Base-by-base conservation (phyloP, 2,329 filamentous ascomycete species). In the Shiraia bambusicola region DNA sequence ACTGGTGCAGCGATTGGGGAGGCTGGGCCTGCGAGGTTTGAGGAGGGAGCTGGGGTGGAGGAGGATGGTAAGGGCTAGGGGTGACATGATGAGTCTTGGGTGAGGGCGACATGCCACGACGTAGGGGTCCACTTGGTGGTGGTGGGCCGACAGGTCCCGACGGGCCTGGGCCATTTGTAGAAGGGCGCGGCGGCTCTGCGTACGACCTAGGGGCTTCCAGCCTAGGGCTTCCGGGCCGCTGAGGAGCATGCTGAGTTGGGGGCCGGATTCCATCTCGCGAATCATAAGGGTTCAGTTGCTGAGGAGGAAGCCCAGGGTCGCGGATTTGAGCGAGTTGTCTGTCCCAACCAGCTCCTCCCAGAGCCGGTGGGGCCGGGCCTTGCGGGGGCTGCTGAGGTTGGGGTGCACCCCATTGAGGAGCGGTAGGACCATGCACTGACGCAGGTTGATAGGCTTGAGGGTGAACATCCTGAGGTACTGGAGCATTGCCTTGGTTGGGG, bases 391-490 rank as follows among this genome's bases (percentile, higher is more conserved):
- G 78, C 44, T 78, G 72, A 35, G 82, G 81, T 30, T 83, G 81
- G 34, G 89, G 87, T 44, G 84, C 86, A 49, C 87, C 88, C 92
- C 92, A 97, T 66, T 94, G 87, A 50, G 90, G 91, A 37, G 86
- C 86, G 37, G 88, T 88, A 44, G 89, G 89, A 9, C 87, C 88
- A 53, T 87, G 87, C 39, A 93, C 85, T 29, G 87, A 87, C 34
- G 84, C 81, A 39, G 84, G 82, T 69, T 95, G 90, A 61, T 97
- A 97, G 6, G 91, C 88, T 63, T 95, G 89, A 35, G 92, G 92
- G 66, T 97, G 91, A 15, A 97, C 90, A 69, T 98, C 93, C 61
- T 95, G 92, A 6, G 93, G 92, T 58, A 93, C 82, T n/a, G 92
- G 91, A 37, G 86, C 88, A 54, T 78, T 84, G 56, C 79, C 84